Evolutionary conservation across 805 yeast genomes (phyloP).

Genomic region (Yarrowia sp.): DNA sequence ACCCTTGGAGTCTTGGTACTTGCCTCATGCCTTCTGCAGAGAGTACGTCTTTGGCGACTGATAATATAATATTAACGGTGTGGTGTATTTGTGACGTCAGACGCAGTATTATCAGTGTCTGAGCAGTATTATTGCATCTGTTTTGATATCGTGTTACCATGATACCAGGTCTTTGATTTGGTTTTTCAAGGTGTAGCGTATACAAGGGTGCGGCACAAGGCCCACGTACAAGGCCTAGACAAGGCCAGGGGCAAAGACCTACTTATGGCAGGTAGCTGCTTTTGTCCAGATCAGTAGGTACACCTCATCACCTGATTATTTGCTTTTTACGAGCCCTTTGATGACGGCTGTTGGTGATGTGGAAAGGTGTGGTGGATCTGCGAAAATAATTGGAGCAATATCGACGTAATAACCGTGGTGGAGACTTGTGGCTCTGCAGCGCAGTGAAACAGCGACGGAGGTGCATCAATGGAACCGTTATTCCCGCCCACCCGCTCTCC

Average conservation of each 20-base stretch:
- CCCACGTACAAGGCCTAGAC: too few species aligned
- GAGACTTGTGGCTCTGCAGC: not conserved
- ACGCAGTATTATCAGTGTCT: too few species aligned
- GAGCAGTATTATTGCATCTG: too few species aligned
- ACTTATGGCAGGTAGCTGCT: too few species aligned
- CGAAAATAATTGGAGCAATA: too few species aligned
- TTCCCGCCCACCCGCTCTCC: not conserved
- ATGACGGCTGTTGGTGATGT: too few species aligned
- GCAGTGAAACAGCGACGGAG: not conserved
- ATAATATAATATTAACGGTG: slow-evolving; percentile 2
- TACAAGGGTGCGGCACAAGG: too few species aligned
- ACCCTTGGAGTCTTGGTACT: not conserved
- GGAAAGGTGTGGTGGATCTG: not conserved
- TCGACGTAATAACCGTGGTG: not conserved
- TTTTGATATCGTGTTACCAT: too few species aligned
- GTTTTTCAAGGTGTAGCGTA: too few species aligned
- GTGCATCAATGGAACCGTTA: slow-evolving; percentile 4
- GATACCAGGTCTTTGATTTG: too few species aligned
- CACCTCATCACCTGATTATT: not conserved
- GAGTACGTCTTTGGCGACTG: not conserved
- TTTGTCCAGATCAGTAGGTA: not conserved
- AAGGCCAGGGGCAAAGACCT: too few species aligned
- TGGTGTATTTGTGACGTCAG: not conserved
- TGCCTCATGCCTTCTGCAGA: too few species aligned
- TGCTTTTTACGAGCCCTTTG: not conserved